Conservation (phyloP, 1,284 basidiomycete genomes). For the Tilletia caries region DNA sequence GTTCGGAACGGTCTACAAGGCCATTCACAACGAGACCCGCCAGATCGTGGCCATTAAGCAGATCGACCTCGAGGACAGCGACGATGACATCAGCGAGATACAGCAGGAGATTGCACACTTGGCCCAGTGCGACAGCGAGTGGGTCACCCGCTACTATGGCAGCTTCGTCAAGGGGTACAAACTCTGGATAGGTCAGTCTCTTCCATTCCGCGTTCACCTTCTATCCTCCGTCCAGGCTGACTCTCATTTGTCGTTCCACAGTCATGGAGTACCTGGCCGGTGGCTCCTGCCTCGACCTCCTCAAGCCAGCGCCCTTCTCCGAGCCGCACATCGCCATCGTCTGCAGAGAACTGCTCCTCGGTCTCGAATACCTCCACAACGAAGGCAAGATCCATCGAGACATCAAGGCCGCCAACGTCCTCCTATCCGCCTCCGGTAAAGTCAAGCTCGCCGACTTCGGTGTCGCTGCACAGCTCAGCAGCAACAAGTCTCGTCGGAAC, state of each 20-base stretch:
- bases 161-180: slow-evolving; percentile 96
- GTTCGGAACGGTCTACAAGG: slow-evolving; percentile 93
- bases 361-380: slow-evolving; percentile 87
- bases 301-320: slow-evolving; percentile 83
- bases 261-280: slow-evolving; percentile 98
- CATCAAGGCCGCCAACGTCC: slow-evolving; percentile 95
- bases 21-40: slow-evolving; percentile 82
- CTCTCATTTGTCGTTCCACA: slow-evolving; percentile 18
- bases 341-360: slow-evolving; percentile 86
- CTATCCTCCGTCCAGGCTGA: background rate
- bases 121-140: slow-evolving; percentile 90
- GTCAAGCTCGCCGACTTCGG: slow-evolving; percentile 98
- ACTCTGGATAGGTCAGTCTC: slow-evolving; percentile 72
- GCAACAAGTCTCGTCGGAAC: slow-evolving; percentile 74
- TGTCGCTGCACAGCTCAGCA: slow-evolving; percentile 81
- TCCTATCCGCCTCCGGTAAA: slow-evolving; percentile 81
- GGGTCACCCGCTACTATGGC: slow-evolving; percentile 92
- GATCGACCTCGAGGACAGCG: slow-evolving; percentile 64
- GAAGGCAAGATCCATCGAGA: slow-evolving; percentile 96
- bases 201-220: background rate
- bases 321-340: slow-evolving; percentile 92
- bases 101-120: slow-evolving; percentile 96
- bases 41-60: slow-evolving; percentile 97
- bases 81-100: slow-evolving; percentile 60
- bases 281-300: slow-evolving; percentile 91